A percentile compares a stretch with the other conserved stretches of the same genome.
Evolutionary conservation across 2,329 filamentous ascomycete species (phyloP).

Genomic region (Cercospora zeina): DNA sequence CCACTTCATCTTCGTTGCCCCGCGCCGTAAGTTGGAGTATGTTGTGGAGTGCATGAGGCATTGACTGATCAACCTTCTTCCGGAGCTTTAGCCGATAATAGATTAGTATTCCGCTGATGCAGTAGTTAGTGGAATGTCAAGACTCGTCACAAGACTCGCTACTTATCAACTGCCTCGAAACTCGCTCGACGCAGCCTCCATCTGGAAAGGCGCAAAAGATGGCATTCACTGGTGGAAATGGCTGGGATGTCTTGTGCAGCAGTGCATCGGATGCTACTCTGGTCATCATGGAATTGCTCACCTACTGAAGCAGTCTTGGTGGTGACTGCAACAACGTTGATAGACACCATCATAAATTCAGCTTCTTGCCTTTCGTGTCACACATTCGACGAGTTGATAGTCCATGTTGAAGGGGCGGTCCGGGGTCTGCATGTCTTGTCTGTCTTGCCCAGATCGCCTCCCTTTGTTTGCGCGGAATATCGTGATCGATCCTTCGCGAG

Average conservation of each 20-base stretch:
- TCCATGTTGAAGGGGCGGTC: no score
- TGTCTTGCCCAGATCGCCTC: not conserved
- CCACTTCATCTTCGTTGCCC: constrained; percentile 5
- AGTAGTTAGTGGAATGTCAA: not conserved
- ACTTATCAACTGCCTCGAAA: no score
- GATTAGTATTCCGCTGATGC: not conserved
- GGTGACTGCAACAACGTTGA: not conserved
- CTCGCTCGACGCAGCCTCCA: no score
- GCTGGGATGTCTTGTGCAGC: not conserved
- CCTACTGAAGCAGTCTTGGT: not conserved
- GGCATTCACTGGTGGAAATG: not conserved
- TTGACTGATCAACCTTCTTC: not conserved
- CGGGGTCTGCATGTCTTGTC: no score
- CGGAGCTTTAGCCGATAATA: not conserved
- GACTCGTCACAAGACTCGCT: not conserved
- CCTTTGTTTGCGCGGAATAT: not conserved
- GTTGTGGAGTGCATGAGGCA: not conserved
- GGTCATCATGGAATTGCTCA: not conserved
- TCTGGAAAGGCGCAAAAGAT: no score
- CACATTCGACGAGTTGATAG: no score
- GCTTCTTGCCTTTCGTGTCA: no score
- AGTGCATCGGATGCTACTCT: not conserved
- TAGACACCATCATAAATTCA: no score
- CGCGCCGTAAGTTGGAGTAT: constrained; percentile 1
- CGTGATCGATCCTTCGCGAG: not conserved